Base-by-base conservation (phyloP, 495 filamentous ascomycete genomes). In the Coniosporium apollinis region DNA sequence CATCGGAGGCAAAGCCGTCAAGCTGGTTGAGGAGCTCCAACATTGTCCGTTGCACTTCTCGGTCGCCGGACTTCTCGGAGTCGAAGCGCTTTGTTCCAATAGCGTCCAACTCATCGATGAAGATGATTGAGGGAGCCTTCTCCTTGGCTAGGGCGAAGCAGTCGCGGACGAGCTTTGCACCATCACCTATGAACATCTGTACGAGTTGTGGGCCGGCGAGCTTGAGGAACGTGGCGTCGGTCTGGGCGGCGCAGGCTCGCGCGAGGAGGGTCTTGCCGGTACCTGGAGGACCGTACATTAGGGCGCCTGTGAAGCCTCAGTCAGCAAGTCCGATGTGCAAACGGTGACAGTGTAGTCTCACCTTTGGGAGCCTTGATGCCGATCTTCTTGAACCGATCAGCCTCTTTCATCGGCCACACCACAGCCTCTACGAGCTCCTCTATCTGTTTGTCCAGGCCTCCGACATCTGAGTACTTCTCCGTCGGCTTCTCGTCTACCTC, bases 331-430 rank as follows among this genome's bases (percentile, higher is more conserved):
- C 7, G n/a, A n/a, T 14, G 22, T 7, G 14, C 3, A 13, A 17
- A 5, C 14, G 38, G 21, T 25, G n/a, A 15, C 16, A 35, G 21
- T 7, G 6, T 28, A 28, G 16, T 15, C 56, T 38, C 73, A 94
- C 89, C 89, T 59, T 99, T 99, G 5, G 89, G 89, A n/a, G 89
- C 85, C 65, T 99, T 99, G 66, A 99, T 96, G 42, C 89, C 89
- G 42, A 99, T 91, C 69, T 92, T 94, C 71, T 93, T 96, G 63
- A 99, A 99, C 31, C 83, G 70, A 48, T 96, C 91, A 4, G 89
- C 85, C 64, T 96, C 85, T 69, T 96, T 94, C 89, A 99, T 99
- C 5, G 89, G 89, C 91, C 83, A 93, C 32, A 99, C 89, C 19
- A 99, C 87, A 38, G 89, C 89, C 58, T 99, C 89, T n/a, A 99